Conservation (phyloP, 441 rosid species). For the Mallotus japonicus region DNA sequence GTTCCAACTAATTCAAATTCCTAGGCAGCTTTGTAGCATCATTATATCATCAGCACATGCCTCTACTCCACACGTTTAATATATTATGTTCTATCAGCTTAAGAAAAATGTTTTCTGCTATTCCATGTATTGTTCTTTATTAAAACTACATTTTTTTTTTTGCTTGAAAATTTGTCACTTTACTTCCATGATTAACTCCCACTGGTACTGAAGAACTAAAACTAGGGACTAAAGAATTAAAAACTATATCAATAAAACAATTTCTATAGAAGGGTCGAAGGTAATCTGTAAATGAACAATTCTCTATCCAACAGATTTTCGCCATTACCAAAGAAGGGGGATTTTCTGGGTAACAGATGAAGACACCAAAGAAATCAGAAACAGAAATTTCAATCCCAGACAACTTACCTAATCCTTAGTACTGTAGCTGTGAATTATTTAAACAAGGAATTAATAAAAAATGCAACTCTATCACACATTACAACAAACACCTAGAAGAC, state of each 20-base stretch:
- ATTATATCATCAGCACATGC: background rate
- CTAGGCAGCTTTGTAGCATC: too few species aligned
- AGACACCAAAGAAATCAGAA: background rate
- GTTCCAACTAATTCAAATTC: background rate
- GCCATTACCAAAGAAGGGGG: background rate
- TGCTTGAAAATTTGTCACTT: too few species aligned
- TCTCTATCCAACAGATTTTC: background rate
- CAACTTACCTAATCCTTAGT: background rate
- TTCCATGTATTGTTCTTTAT: background rate
- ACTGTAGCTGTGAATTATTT: background rate
- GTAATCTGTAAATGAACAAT: background rate
- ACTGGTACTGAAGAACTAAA: background rate
- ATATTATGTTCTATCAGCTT: background rate
- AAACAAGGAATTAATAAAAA: background rate
- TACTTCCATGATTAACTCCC: background rate
- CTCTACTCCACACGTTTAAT: background rate
- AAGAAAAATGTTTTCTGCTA: background rate
- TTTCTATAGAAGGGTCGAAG: too few species aligned
- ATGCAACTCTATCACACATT: constrained; percentile 1
- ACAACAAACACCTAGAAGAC: background rate
- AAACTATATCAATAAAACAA: background rate
- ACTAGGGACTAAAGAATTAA: background rate
- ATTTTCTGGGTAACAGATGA: background rate
- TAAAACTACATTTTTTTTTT: background rate
- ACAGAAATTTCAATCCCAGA: background rate